Conservation (phyloP, 2,329 filamentous ascomycete species). For the Mycogone perniciosa region DNA sequence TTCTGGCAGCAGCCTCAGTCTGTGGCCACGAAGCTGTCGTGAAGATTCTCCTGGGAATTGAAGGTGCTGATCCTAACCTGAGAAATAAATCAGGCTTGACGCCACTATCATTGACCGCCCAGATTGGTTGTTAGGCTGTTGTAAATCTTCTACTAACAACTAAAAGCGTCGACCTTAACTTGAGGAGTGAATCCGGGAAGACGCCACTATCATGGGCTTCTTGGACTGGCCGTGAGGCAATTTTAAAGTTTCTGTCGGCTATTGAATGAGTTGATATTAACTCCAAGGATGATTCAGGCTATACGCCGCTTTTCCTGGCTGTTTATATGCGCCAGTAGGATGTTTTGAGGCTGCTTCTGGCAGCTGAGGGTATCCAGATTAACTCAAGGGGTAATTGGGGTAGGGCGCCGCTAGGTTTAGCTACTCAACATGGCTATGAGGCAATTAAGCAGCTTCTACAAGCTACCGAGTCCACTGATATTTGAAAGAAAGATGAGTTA, state of each 20-base stretch:
- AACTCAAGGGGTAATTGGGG: background rate
- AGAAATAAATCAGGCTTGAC: too few species aligned
- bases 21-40: too few species aligned
- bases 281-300: rapidly evolving
- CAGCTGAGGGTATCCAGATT: background rate
- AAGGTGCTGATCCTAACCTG: too few species aligned
- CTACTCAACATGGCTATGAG: background rate
- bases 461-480: too few species aligned
- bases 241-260: background rate
- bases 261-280: background rate
- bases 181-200: background rate
- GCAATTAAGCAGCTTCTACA: too few species aligned
- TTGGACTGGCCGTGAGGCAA: background rate
- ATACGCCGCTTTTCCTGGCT: background rate
- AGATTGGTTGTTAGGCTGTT: background rate
- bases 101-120: background rate
- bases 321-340: background rate
- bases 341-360: background rate
- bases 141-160: background rate
- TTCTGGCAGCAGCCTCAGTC: too few species aligned
- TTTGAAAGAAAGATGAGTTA: too few species aligned
- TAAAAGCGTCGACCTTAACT: background rate
- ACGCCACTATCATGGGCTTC: background rate
- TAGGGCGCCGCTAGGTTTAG: background rate
- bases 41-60: too few species aligned